Evolutionary conservation across 805 yeast species (phyloP), one percentile per base, ranked within the genome.

Genomic region (Ogataea ganodermae): DNA sequence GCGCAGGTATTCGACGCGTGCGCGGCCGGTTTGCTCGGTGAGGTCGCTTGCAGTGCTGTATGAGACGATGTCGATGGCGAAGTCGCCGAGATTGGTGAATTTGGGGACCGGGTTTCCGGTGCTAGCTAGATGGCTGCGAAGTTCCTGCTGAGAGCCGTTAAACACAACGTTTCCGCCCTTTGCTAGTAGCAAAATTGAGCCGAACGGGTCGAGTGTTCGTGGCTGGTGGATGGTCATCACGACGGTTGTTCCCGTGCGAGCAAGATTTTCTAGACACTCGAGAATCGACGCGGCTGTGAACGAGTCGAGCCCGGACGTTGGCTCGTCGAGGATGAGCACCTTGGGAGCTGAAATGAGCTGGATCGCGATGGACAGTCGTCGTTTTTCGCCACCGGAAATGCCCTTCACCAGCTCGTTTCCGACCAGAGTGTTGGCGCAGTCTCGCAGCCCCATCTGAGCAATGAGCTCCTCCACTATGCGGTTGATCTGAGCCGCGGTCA

Each of bases 281-380:
- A 89, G 62, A 28, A 89, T 84, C 2, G 87, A 77, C 1, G 79
- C 74, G 0, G 96, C 86, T 0, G 94, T 87, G 48, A 86, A 80
- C 10, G 91, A 80, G 60, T 89, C 96, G 21, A 89, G 72, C 0
- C 96, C 96, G 4, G 95, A 86, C 0, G 96, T 89, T 2, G 96
- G 96, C 60, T 89, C 96, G 65, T 89, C 96, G 20, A 89, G 65
- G 42, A 89, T 74, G 28, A 89, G 62, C 31, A 89, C 73, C 47
- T 81, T 81, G 0, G 95, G 92, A 47, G 81, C 81, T 49, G 83
- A 81, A 33, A 89, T 68, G 28, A 89, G 68, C 61, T 89, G 96
- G 36, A 87, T 77, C 2, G 91, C 92, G 63, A 89, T 87, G 0
- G 92, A 83, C 0, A 89, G 84, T 55, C 96, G 73, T 57, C 96